Evolutionary conservation across 805 yeast genomes (phyloP).

Genomic region (Saccharomycopsis babjevae): DNA sequence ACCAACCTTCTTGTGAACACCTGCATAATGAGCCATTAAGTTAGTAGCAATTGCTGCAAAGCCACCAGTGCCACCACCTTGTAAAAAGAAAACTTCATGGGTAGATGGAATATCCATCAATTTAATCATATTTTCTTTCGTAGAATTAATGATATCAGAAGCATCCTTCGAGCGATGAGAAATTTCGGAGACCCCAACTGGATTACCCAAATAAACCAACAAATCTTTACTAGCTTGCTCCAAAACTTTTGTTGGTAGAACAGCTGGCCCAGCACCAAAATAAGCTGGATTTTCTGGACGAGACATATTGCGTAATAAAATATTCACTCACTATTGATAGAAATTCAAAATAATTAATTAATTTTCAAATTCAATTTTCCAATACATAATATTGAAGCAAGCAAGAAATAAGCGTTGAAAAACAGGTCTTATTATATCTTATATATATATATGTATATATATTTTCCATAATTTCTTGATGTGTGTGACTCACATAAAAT

Average conservation of each 20-base stretch:
- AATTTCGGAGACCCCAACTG: constrained; percentile 90
- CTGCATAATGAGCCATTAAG: constrained; percentile 61
- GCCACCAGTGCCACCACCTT: constrained; percentile 97
- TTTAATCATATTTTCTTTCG: constrained; percentile 57
- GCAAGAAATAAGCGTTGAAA: too few relatives aligned
- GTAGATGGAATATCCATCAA: constrained; percentile 76
- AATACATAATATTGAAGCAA: too few relatives aligned
- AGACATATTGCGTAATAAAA: neutral
- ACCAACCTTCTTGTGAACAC: constrained; percentile 50
- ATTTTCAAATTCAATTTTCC: too few relatives aligned
- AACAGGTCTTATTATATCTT: too few relatives aligned
- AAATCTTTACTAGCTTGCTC: constrained; percentile 83
- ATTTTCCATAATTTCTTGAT: too few relatives aligned
- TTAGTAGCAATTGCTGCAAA: constrained; percentile 83
- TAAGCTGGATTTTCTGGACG: constrained; percentile 59
- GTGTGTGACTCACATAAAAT: too few relatives aligned
- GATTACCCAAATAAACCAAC: constrained; percentile 55
- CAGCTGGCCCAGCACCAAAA: constrained; percentile 99
- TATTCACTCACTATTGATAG: too few relatives aligned
- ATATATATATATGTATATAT: too few relatives aligned
- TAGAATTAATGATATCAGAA: constrained; percentile 58
- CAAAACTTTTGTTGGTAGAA: constrained; percentile 72
- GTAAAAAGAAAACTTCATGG: constrained; percentile 89
- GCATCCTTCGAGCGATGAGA: constrained; percentile 92
- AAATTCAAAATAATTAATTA: too few relatives aligned